Base-by-base conservation (phyloP, 495 filamentous ascomycete genomes). In the Hyaloscypha hepaticicola region DNA sequence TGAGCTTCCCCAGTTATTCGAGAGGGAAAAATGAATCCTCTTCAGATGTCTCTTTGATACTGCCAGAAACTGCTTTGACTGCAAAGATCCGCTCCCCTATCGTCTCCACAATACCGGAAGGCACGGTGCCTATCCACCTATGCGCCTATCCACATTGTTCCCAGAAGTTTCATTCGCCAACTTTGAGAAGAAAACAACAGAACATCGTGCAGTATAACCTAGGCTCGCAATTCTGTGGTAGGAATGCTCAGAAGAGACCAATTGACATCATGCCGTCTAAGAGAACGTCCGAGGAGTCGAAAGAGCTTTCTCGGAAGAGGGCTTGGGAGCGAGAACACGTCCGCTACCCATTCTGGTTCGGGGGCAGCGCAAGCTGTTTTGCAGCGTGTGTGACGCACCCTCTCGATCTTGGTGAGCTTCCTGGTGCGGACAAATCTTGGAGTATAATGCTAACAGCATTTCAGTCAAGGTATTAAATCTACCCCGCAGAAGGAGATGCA, bases 321-420 rank as follows among this genome's bases (percentile, higher is more conserved):
- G 67, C 70, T 38, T 73, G 69, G 64, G 73, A 77, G 64, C 78
- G 76, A 70, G 58, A 57, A 28, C 55, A 66, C 26, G 78, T 88
- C 48, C 82, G 83, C 65, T 92, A 92, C 74, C 90, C 90, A 29
- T 95, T 97, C 78, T 97, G 93, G 93, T 96, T 97, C 76, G 93
- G 93, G 45, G 93, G 93, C 25, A 94, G 89, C 71, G 91, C 93
- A 22, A 93, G 89, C 67, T 94, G 90, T 75, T 88, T 96, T 78
- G 93, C 93, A 38, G 93, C 93, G 12, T 87, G 85, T 67, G 87
- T 96, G 25, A 97, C 93, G 33, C 93, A 97, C 80, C 93, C 93
- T 28, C 80, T 97, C 69, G 92, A 96, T 83, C 80, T 90, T 48
- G 81, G 89, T 91, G 78, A 11, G 55, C 29, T 48, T 56, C 50